These are phyloP conservation scores for Debaryomyces psychrophilus DNA, from an alignment of 1,139 yeast genomes.

Conservation along the genomic window DNA sequence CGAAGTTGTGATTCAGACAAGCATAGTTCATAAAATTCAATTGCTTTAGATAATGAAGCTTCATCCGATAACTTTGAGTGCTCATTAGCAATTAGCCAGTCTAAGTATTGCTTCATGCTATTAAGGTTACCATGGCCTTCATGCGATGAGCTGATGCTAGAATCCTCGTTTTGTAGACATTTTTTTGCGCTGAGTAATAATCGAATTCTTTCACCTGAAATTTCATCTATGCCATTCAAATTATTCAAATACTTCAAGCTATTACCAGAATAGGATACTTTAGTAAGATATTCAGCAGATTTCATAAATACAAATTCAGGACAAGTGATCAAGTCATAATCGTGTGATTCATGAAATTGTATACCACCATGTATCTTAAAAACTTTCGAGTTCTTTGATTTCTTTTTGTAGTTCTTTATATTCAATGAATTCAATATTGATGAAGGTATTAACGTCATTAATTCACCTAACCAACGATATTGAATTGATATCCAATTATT, in stretches of 20 bases:
- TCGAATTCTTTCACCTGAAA: background rate
- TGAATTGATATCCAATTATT: constrained; percentile 48
- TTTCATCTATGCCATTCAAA: background rate
- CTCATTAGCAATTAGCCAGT: constrained; percentile 55
- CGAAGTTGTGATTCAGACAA: constrained; percentile 2
- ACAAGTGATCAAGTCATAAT: constrained; percentile 30
- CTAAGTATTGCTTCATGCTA: constrained; percentile 29
- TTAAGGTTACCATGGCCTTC: background rate
- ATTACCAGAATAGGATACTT: background rate
- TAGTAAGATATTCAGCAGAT: constrained; percentile 21
- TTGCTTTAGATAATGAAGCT: constrained; percentile 36
- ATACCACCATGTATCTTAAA: constrained; percentile 39
- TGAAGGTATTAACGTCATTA: constrained; percentile 50
- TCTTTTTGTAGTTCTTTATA: constrained; percentile 7
- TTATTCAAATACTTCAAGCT: background rate
- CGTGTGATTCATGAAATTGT: constrained; percentile 27
- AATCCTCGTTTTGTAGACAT: constrained; percentile 10
- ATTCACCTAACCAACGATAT: constrained; percentile 59
- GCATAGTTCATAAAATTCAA: constrained; percentile 33
- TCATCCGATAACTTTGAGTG: constrained; percentile 32
- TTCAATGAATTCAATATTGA: constrained; percentile 38
- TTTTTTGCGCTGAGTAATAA: constrained; percentile 16
- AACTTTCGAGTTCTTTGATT: constrained; percentile 14
- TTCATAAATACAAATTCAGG: constrained; percentile 35
- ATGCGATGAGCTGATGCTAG: background rate